Conservation (phyloP, 2,329 filamentous ascomycete genomes). For the Rhexocercosporidium sp. region DNA sequence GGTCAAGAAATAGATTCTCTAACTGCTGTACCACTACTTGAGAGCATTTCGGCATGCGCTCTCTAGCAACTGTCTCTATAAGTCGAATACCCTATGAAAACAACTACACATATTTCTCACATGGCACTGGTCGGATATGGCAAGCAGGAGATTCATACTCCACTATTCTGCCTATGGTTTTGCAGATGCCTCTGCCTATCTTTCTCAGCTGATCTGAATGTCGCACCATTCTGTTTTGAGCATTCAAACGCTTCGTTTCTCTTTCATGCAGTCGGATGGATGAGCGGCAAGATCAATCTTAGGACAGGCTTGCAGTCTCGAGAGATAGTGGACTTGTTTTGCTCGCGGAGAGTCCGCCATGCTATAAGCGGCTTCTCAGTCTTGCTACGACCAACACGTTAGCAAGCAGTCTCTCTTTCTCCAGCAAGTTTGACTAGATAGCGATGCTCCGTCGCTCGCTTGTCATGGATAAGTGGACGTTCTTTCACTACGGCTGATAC, state of each 20-base stretch:
- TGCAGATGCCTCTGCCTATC: not conserved
- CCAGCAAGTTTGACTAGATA: too few species aligned
- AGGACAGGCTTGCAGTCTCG: not conserved
- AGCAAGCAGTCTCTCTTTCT: too few species aligned
- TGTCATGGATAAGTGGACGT: not conserved
- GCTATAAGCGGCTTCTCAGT: too few species aligned
- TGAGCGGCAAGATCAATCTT: not conserved
- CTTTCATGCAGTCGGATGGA: not conserved
- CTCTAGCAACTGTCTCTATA: not conserved
- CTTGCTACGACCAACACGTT: too few species aligned
- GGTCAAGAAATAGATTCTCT: slow-evolving; percentile 75
- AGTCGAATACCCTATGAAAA: not conserved
- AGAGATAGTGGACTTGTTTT: too few species aligned
- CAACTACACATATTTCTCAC: not conserved
- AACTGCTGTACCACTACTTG: not conserved
- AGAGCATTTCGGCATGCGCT: not conserved
- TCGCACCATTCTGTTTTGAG: not conserved
- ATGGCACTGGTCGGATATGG: not conserved
- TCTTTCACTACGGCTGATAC: not conserved
- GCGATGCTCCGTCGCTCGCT: not conserved
- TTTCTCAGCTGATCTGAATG: not conserved
- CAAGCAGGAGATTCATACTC: not conserved
- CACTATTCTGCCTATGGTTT: not conserved
- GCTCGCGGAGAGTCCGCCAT: too few species aligned
- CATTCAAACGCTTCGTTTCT: not conserved